Evolutionary conservation across 352 stramenopile genomes (phyloP).

Genomic region (Phytophthora melonis): DNA sequence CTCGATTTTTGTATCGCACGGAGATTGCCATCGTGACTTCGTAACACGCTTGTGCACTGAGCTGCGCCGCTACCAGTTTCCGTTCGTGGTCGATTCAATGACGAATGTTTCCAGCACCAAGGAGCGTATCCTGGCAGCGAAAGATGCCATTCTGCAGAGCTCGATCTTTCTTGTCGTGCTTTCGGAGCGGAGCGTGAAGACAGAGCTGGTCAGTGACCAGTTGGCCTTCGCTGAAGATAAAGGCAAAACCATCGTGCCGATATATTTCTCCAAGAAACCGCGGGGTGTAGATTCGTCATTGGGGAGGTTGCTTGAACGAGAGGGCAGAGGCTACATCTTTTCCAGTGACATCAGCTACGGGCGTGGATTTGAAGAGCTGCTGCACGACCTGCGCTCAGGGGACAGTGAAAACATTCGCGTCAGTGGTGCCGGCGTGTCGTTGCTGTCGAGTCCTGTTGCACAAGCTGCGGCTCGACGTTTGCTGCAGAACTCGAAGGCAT

Average conservation of each 20-base stretch:
- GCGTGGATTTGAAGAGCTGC: constrained; percentile 64
- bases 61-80: constrained; percentile 56
- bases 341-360: constrained; percentile 73
- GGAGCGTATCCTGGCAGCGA: constrained; percentile 76
- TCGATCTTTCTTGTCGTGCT: constrained; percentile 78
- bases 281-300: constrained; percentile 54
- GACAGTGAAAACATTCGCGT: constrained; percentile 25
- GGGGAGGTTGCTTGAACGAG: constrained; percentile 46
- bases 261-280: constrained; percentile 70
- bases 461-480: constrained; percentile 50
- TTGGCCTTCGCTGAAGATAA: constrained; percentile 87
- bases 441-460: constrained; percentile 45
- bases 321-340: constrained; percentile 57
- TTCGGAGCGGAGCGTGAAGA: constrained; percentile 79
- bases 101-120: constrained; percentile 80
- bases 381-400: constrained; percentile 49
- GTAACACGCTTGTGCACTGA: constrained; percentile 64
- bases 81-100: constrained; percentile 72
- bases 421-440: constrained; percentile 30
- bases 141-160: constrained; percentile 81
- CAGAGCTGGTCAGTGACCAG: constrained; percentile 84
- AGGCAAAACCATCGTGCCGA: constrained; percentile 76
- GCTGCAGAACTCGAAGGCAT: constrained; percentile 36
- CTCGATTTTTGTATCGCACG: constrained; percentile 83
- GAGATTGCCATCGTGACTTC: constrained; percentile 78